Evolutionary conservation across 2,329 filamentous ascomycete species (phyloP), one percentile per base, ranked within the genome.

Genomic region (Talaromyces sp.): DNA sequence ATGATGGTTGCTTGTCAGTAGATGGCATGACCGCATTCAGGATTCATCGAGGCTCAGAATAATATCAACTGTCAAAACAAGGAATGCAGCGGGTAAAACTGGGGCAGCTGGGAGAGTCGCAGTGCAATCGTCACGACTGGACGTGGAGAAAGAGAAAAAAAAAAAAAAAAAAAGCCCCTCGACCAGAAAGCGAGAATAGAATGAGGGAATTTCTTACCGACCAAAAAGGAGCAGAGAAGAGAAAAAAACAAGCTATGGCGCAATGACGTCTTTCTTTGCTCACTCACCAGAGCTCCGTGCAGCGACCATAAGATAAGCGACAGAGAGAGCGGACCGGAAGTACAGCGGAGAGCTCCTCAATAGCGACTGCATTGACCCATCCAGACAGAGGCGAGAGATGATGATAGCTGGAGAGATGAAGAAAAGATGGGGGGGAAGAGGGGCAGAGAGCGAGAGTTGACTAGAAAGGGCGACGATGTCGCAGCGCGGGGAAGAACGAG

Each of bases 321-420:
- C 41, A 43, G 56, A 57, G 50, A 46, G 7, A 24, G 24, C 57
- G 32, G 38, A 52, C 24, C 21, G 27, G 26, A 58, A 19, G 26
- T 43, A 46, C 31, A 32, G 43, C 21, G 55, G 57, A 54, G 50
- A 48, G 65, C 62, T 67, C 68, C 63, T 70, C 66, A 70, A 66
- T 71, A 70, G 63, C 69, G 63, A 68, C 61, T 57, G 65, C 69
- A 71, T 71, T 63, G 63, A 65, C 57, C 61, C 55, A 41, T 9
- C 31, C 55, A 51, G 38, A 32, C 5, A 3, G 31, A n/a, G 3
- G 27, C 1, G 14, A 31, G 24, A 27, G 48, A 52, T n/a, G n/a
- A n/a, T n/a, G n/a, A 24, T 21, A 5, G 26, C 26, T 26, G 26
- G 24, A 26, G n/a, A 2, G 17, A 48, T 21, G 10, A 35, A 5